Evolutionary conservation across 345 rosid species (phyloP), one percentile per base, ranked within the genome.

Genomic region (Linum usitatissimum): DNA sequence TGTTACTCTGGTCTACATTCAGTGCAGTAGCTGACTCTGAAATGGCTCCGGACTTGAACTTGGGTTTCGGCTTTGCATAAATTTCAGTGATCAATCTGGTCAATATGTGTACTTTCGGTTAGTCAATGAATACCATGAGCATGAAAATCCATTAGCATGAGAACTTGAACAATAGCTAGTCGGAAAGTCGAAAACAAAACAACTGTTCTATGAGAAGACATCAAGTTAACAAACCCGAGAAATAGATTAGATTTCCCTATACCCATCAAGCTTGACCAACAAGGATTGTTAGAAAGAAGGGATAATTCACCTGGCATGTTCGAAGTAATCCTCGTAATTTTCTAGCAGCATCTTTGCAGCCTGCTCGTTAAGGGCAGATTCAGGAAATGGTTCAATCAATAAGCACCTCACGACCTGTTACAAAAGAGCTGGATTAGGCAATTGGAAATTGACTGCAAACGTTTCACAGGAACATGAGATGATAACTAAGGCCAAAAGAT

Each of bases 321-420:
- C 80, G 17, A 97, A 96, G 77, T 94, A 94, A 79, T 86, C 97
- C 53, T 90, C 96, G 73, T 94, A 94, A 80, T 94, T 80, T 71
- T 94, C 99, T 71, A 94, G 91, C 59, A 94, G 84, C 97, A 94
- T 84, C 79, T 90, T 94, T 53, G 97, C 95, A 54, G 99, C 99
- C 70, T 86, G 96, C 76, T 94, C 99, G 65, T 94, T 94, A 73
- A 94, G 61, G 58, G 99, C 97, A 18, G 99, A 94, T 69, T 90
- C 99, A n/a, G 99, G 96, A 68, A 86, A 94, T 36, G 99, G 99
- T 64, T 94, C 99, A 54, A 90, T 90, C 75, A 94, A 62, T 75
- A 94, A 83, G 73, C 99, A 94, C 70, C 96, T 77, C 54, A 94
- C 96, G 45, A 90, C 95, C 99, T 94, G 87, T 70, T 60, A 45